Conservation (phyloP, 75 land plant genomes). For the Larix kaempferi region DNA sequence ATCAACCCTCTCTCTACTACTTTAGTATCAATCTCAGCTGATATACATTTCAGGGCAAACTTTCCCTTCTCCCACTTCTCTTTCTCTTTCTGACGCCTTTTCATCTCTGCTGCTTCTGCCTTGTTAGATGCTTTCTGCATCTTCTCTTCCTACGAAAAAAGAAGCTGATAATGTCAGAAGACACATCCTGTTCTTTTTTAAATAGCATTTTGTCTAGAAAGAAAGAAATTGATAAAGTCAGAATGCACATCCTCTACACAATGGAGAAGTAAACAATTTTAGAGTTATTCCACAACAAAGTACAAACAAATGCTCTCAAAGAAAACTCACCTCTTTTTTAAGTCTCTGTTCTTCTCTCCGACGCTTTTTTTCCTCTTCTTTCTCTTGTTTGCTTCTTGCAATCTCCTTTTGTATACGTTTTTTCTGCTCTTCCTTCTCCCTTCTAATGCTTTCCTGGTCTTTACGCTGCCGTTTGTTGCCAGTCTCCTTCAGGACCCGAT, state of each 20-base stretch:
- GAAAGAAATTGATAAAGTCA: constrained; percentile 6
- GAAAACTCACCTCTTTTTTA: constrained; percentile 56
- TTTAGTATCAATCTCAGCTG: constrained; percentile 75
- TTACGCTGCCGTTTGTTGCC: constrained; percentile 12
- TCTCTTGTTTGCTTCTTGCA: constrained; percentile 32
- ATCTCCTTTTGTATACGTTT: constrained; percentile 22
- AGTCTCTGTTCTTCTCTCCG: constrained; percentile 68
- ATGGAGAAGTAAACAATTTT: background rate
- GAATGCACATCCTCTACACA: background rate
- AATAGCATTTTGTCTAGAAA: background rate
- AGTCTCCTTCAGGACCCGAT: constrained; percentile 4
- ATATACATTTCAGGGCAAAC: constrained; percentile 72
- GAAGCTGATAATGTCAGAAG: background rate
- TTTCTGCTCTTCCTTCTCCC: constrained; percentile 32
- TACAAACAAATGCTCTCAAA: background rate
- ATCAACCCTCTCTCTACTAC: constrained; percentile 75
- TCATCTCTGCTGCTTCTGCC: constrained; percentile 67
- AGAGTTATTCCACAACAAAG: background rate
- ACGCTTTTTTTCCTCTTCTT: constrained; percentile 57
- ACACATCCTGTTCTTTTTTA: background rate
- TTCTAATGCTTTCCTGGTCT: constrained; percentile 8
- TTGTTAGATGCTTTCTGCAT: constrained; percentile 65
- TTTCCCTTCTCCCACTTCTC: constrained; percentile 98
- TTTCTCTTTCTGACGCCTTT: constrained; percentile 66
- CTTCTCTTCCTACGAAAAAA: constrained; percentile 69